A percentile compares a stretch with the other conserved stretches of the same genome.
phyloP scores from a whole-genome alignment of 768 basidiomycete genomes.

The Cyclocybe cylindracea region DNA sequence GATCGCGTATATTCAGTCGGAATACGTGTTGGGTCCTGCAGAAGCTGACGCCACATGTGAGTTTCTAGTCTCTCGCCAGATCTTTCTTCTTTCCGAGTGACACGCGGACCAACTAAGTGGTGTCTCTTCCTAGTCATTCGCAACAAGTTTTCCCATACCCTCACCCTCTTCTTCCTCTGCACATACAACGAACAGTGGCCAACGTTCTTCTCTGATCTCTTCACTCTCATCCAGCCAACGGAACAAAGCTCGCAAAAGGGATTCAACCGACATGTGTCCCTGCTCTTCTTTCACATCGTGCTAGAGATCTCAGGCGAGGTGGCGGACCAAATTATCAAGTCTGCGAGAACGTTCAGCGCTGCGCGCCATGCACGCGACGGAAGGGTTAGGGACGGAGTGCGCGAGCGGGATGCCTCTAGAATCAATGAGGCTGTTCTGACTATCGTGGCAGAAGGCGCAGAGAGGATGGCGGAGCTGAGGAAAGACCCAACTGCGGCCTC shows the following conservation, averaged over 20 bases:
- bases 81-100: slow-evolving; percentile 5
- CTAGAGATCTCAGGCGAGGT: slow-evolving; percentile 96
- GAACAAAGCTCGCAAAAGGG: slow-evolving; percentile 56
- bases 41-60: slow-evolving; percentile 82
- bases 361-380: slow-evolving; percentile 80
- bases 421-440: slow-evolving; percentile 89
- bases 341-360: slow-evolving; percentile 72
- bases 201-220: slow-evolving; percentile 77
- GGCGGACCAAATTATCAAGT: slow-evolving; percentile 92
- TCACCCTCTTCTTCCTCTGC: slow-evolving; percentile 86
- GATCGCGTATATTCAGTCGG: slow-evolving; percentile 81
- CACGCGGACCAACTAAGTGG: not conserved
- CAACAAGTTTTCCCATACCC: slow-evolving; percentile 93
- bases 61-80: slow-evolving; percentile 29
- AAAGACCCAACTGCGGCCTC: slow-evolving; percentile 43
- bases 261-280: slow-evolving; percentile 82
- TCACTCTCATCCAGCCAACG: slow-evolving; percentile 67
- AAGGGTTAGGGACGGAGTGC: slow-evolving; percentile 84
- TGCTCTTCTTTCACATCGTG: slow-evolving; percentile 89
- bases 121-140: slow-evolving; percentile 63
- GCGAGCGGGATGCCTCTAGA: slow-evolving; percentile 83
- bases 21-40: slow-evolving; percentile 84
- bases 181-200: slow-evolving; percentile 88
- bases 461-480: slow-evolving; percentile 53
- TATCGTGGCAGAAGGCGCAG: slow-evolving; percentile 71